Conservation (phyloP, 768 basidiomycete species). For the Agrocybe pediades region DNA sequence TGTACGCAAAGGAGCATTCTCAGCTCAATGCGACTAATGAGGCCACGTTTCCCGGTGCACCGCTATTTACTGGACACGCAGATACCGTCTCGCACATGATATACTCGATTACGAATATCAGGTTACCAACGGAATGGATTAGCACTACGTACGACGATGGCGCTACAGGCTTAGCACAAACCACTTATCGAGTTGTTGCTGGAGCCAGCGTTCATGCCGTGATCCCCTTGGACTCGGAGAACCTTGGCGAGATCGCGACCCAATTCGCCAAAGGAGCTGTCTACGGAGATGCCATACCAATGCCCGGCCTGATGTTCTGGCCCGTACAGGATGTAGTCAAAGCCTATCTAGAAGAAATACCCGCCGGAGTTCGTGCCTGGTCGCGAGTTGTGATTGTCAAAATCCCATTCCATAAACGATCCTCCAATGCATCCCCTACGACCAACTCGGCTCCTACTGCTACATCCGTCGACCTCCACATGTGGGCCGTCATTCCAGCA, state of each 20-base stretch:
- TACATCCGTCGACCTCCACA: neutral
- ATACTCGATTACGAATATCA: neutral
- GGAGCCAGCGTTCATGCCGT: neutral
- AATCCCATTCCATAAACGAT: conserved; percentile 1
- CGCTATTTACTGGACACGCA: conserved; percentile 4
- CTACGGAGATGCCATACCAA: neutral
- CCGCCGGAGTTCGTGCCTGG: neutral
- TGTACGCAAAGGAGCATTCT: conserved; percentile 4
- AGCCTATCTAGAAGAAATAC: conserved; percentile 1
- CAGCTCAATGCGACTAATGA: conserved; percentile 10
- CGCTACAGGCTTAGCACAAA: too few relatives aligned
- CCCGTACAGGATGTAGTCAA: neutral
- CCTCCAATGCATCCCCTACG: too few relatives aligned
- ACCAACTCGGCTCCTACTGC: neutral
- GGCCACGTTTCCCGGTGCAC: conserved; percentile 7
- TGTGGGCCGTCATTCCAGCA: conserved; percentile 1
- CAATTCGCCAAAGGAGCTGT: neutral
- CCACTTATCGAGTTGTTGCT: neutral
- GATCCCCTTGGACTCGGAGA: neutral
- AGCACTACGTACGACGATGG: neutral
- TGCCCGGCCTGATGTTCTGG: conserved; percentile 1
- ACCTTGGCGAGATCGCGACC: neutral
- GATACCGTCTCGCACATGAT: conserved; percentile 9
- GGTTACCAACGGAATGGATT: conserved; percentile 1
- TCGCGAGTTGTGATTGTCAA: neutral